Conservation (phyloP, 768 basidiomycete genomes). For the Boletus rubescentipes region DNA sequence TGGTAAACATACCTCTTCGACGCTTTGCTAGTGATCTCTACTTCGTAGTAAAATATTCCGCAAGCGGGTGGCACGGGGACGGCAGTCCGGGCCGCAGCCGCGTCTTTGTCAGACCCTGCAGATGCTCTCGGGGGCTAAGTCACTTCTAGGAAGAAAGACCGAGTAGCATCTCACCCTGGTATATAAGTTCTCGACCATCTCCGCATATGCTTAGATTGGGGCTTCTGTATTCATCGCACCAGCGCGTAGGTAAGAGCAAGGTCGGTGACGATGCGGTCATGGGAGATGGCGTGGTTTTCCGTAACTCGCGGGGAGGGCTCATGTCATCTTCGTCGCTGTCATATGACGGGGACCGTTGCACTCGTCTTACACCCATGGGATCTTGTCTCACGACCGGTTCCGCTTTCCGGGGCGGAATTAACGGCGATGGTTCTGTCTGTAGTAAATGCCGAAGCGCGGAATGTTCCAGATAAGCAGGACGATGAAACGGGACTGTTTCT, state of each 20-base stretch:
- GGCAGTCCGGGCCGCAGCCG: constrained; percentile 78
- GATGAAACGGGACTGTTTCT: constrained; percentile 47
- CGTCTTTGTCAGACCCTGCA: constrained; percentile 71
- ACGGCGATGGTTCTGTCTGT: constrained; percentile 47
- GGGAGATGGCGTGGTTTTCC: constrained; percentile 23
- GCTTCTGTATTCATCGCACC: constrained; percentile 71
- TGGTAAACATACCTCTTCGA: constrained; percentile 63
- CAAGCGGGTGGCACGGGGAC: constrained; percentile 79
- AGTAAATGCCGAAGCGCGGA: constrained; percentile 71
- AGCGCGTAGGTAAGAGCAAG: constrained; percentile 69
- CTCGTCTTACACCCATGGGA: constrained; percentile 15
- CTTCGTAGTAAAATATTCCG: constrained; percentile 95
- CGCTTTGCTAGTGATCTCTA: constrained; percentile 77
- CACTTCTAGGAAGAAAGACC: background rate
- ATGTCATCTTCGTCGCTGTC: constrained; percentile 73
- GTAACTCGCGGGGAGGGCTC: constrained; percentile 47
- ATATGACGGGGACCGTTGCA: constrained; percentile 40
- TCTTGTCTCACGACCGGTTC: constrained; percentile 32
- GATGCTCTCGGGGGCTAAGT: constrained; percentile 42
- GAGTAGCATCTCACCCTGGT: constrained; percentile 50
- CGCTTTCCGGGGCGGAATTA: constrained; percentile 38
- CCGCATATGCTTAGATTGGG: constrained; percentile 56
- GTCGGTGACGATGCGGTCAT: constrained; percentile 34
- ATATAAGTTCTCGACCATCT: constrained; percentile 74
- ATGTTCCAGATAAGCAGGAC: constrained; percentile 75